Percentiles rank a stretch among this genome's conserved stretches.
Evolutionary conservation across 352 stramenopile genomes (phyloP).

Genomic region (Thraustotheca clavata): DNA sequence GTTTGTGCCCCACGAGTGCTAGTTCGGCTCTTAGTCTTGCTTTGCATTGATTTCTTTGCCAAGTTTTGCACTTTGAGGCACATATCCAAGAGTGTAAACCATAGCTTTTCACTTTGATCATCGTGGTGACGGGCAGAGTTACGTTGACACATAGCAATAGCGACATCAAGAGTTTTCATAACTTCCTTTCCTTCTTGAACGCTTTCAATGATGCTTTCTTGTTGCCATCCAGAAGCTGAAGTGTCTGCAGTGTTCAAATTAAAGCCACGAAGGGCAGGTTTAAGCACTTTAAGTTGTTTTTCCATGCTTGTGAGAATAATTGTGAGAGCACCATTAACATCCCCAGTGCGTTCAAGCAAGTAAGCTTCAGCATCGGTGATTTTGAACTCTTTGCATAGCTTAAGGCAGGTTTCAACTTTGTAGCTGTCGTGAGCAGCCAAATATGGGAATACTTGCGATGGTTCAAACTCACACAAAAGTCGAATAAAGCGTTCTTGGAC

Average conservation of each 20-base stretch:
- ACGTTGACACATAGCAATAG: constrained; percentile 90
- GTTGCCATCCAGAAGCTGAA: constrained; percentile 30
- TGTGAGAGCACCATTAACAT: constrained; percentile 88
- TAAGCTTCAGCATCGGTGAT: constrained; percentile 88
- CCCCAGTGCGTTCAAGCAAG: constrained; percentile 88
- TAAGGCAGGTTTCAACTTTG: constrained; percentile 77
- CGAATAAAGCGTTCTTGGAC: constrained; percentile 79
- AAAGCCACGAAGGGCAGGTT: constrained; percentile 71
- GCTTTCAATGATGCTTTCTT: constrained; percentile 72
- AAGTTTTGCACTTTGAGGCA: constrained; percentile 89
- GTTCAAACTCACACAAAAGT: constrained; percentile 72
- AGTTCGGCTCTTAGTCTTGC: constrained; percentile 48
- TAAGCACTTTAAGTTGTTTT: constrained; percentile 88
- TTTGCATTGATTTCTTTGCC: constrained; percentile 81
- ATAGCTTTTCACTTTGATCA: constrained; percentile 89
- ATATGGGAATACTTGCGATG: constrained; percentile 64
- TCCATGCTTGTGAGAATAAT: constrained; percentile 90
- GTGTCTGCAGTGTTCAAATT: constrained; percentile 39
- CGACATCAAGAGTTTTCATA: constrained; percentile 86
- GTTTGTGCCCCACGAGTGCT: constrained; percentile 64
- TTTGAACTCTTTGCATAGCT: constrained; percentile 73
- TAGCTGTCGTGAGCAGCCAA: constrained; percentile 81
- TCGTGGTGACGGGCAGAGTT: constrained; percentile 82
- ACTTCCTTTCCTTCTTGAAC: constrained; percentile 64
- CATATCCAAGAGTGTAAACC: constrained; percentile 92